Conservation (phyloP, 306 rosid species). For the Morella rubra region DNA sequence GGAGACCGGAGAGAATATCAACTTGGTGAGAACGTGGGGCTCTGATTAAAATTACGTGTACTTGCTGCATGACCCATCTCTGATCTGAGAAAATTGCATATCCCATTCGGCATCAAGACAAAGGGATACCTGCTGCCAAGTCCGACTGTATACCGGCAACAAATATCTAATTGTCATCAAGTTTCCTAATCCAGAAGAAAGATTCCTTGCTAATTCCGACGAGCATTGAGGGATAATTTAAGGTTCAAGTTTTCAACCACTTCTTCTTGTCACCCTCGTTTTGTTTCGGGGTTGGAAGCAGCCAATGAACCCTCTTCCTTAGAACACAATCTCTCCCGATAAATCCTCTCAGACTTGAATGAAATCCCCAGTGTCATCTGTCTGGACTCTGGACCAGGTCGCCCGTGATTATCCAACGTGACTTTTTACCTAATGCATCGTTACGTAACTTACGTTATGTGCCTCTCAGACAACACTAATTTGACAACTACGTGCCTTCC, state of each 20-base stretch:
- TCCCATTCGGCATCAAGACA: not conserved
- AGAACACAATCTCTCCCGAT: slow-evolving; percentile 22
- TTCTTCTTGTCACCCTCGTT: not conserved
- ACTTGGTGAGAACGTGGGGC: too few relatives aligned
- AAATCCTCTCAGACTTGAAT: not conserved
- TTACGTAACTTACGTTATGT: not conserved
- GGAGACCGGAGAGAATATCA: too few relatives aligned
- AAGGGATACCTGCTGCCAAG: not conserved
- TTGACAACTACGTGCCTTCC: not conserved
- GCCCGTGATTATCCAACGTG: slow-evolving; percentile 26
- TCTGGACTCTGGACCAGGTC: not conserved
- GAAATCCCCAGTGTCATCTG: not conserved
- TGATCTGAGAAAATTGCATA: not conserved
- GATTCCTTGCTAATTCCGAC: not conserved
- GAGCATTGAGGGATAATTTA: slow-evolving; percentile 9
- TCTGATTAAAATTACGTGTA: too few relatives aligned
- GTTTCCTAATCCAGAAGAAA: not conserved
- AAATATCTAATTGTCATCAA: not conserved
- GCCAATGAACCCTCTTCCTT: slow-evolving; percentile 10
- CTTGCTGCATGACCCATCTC: not conserved
- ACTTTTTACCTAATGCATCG: slow-evolving; percentile 31
- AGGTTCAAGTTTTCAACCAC: not conserved
- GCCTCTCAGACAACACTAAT: not conserved
- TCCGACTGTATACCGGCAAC: not conserved
- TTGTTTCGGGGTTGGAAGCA: not conserved